phyloP scores from a whole-genome alignment of 2,329 filamentous ascomycete species.

The Beauveria asiatica region DNA sequence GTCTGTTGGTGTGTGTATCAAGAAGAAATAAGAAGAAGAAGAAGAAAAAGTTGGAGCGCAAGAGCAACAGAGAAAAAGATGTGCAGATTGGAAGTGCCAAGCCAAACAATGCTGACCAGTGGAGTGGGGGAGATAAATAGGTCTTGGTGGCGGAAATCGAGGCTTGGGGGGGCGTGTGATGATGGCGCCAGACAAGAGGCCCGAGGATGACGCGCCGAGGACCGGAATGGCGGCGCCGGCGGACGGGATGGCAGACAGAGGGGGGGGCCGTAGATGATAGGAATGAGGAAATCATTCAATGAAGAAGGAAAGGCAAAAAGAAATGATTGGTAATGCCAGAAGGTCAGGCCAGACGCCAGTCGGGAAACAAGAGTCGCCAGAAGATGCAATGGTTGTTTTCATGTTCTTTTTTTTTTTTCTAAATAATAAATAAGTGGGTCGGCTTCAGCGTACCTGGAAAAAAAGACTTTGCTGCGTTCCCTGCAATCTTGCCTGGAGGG shows the following conservation, averaged over 20 bases:
- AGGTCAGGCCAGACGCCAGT: no score
- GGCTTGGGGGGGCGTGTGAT: background rate
- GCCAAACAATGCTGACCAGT: background rate
- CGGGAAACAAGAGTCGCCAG: background rate
- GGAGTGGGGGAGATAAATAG: background rate
- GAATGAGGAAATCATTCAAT: background rate
- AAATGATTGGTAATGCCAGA: no score
- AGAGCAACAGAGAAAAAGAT: background rate
- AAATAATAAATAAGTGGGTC: background rate
- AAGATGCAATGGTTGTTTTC: background rate
- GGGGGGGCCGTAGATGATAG: no score
- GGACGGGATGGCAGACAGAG: background rate
- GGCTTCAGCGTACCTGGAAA: background rate
- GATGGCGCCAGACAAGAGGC: background rate
- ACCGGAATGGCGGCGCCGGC: background rate
- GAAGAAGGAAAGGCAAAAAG: no score
- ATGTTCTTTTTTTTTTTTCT: background rate
- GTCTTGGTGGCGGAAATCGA: slow-evolving; percentile 4
- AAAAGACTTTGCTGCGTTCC: background rate
- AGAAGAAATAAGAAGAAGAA: background rate
- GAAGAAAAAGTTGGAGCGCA: background rate
- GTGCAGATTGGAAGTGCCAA: background rate
- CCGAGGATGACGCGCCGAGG: background rate
- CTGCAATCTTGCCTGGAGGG: no score
- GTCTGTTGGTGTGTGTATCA: background rate